Evolutionary conservation across 768 basidiomycete genomes (phyloP).

Genomic region (Trametes gibbosa): DNA sequence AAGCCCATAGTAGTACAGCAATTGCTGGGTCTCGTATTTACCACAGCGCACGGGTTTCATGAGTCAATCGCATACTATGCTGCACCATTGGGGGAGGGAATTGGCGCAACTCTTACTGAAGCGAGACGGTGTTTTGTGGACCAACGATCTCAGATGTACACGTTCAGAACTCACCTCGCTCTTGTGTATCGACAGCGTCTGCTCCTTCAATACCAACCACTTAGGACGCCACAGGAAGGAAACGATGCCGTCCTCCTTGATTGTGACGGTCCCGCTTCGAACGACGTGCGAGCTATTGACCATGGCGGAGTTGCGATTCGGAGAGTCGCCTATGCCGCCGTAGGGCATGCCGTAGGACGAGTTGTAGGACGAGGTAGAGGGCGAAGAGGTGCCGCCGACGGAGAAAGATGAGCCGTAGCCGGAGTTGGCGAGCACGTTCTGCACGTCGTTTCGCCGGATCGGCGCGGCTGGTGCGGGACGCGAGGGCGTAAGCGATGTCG

Average conservation of each 20-base stretch:
- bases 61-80: too few relatives aligned
- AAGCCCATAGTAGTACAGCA: not conserved
- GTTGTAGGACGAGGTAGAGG: constrained; percentile 60
- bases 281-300: constrained; percentile 46
- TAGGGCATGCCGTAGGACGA: constrained; percentile 68
- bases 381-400: constrained; percentile 40
- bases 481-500: constrained; percentile 68
- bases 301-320: constrained; percentile 48
- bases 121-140: too few relatives aligned
- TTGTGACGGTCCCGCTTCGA: constrained; percentile 69
- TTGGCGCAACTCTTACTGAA: too few relatives aligned
- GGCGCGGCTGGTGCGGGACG: constrained; percentile 78
- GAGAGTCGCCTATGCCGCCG: constrained; percentile 80
- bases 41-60: too few relatives aligned
- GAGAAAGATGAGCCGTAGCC: constrained; percentile 63
- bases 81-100: too few relatives aligned
- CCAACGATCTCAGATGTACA: too few relatives aligned
- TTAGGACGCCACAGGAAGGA: constrained; percentile 91
- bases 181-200: constrained; percentile 80
- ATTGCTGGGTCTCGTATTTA: too few relatives aligned
- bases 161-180: constrained; percentile 65
- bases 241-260: constrained; percentile 94
- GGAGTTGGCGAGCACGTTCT: constrained; percentile 46
- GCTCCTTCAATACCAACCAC: constrained; percentile 84
- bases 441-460: constrained; percentile 42